These are phyloP conservation scores for Ceratocystis harringtonii DNA, from an alignment of 2,329 filamentous ascomycete species.

Conservation along the genomic window DNA sequence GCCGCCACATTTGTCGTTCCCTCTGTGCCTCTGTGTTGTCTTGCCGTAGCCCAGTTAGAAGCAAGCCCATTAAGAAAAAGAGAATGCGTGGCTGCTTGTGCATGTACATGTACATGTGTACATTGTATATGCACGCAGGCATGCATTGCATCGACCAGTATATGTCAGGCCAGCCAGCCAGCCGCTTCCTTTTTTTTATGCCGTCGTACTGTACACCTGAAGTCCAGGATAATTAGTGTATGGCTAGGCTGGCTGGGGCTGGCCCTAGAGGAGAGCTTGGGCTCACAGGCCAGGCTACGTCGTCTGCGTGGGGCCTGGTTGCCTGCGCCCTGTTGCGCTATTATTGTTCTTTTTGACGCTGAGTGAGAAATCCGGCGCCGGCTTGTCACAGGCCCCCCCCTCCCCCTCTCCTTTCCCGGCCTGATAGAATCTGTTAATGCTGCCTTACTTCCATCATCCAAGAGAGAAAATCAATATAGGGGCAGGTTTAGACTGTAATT, in stretches of 20 bases:
- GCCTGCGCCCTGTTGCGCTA: slow-evolving; percentile 1
- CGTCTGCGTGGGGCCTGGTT: not conserved
- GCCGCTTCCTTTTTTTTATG: not conserved
- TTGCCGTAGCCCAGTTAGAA: no score
- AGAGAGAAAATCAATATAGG: no score
- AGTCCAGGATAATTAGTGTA: not conserved
- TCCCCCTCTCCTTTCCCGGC: no score
- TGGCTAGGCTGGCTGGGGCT: not conserved
- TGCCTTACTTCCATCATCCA: not conserved
- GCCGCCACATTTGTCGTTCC: not conserved
- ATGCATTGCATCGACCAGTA: not conserved
- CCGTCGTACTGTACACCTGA: not conserved
- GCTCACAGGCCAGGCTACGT: not conserved
- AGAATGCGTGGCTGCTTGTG: not conserved
- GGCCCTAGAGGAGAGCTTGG: not conserved
- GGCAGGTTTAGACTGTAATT: no score
- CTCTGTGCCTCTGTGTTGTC: not conserved
- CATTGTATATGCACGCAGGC: not conserved
- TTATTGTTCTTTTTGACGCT: not conserved
- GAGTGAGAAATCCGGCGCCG: not conserved
- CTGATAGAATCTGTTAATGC: not conserved
- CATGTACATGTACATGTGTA: not conserved
- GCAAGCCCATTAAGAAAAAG: not conserved
- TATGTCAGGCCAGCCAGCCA: not conserved
- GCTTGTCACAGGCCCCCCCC: not conserved